Base-by-base conservation (phyloP, 2,329 filamentous ascomycete species). In the Aspergillus japonicus region DNA sequence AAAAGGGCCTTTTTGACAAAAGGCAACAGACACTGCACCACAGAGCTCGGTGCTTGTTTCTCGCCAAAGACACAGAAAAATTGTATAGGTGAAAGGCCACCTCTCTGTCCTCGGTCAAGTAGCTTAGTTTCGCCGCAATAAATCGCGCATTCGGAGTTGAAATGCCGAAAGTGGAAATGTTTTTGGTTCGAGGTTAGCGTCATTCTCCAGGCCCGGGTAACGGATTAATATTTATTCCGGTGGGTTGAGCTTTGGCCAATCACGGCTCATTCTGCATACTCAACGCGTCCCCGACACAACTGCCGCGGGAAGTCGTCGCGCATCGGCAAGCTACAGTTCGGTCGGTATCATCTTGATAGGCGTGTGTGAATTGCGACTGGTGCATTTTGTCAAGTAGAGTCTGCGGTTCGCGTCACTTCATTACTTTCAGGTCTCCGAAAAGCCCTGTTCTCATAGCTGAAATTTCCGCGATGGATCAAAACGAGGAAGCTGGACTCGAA, bases 401-500 rank as follows among this genome's bases (percentile, higher is more conserved):
- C 1, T 5, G 4, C 6, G 2, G 7, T 14, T 35, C 14, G 14
- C 12, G 33, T 6, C 5, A 12, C 1, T 6, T 35, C 2, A 5
- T 1, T n/a, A n/a, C n/a, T n/a, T 35, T 29, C 26, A 8, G 10
- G 26, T 29, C 26, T 29, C 7, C 3, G 23, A 23, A 23, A 23
- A 4, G 23, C 23, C 7, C 33, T 12, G 33, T 16, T 4, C 16
- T 16, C 0, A 16, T 16, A 35, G 33, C 33, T 35, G 26, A 5
- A 29, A 29, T 10, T 10, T 16, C 33, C n/a, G 39, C 39, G 12
- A 71, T 72, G 67, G 68, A 71, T 29, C 66, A 67, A 24, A 64
- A 63, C 21, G 72, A 75, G 54, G 67, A 74, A 60, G 65, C 65
- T 19, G 66, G 69, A 5, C 63, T 75, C 2, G 71, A 75, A 56